These are phyloP conservation scores for Grifola frondosa DNA, from an alignment of 1,284 basidiomycete species.

Conservation along the genomic window DNA sequence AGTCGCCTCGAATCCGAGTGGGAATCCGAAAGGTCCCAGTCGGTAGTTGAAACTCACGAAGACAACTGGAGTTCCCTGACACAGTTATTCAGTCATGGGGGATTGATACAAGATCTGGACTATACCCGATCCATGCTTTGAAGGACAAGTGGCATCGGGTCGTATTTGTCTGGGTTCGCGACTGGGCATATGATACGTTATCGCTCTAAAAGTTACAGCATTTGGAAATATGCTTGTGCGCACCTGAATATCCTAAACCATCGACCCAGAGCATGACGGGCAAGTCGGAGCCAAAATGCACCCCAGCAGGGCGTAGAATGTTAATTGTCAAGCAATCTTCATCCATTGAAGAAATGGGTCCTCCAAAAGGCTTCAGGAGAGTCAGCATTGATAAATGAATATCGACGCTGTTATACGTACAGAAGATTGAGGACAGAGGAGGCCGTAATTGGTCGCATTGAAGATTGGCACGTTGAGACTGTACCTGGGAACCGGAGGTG, in stretches of 20 bases:
- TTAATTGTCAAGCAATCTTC: constrained; percentile 53
- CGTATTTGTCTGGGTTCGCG: too few species aligned
- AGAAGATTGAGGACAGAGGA: constrained; percentile 16
- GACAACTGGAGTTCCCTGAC: constrained; percentile 50
- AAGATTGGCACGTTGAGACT: constrained; percentile 11
- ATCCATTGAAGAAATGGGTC: too few species aligned
- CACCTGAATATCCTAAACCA: constrained; percentile 23
- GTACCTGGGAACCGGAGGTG: constrained; percentile 14
- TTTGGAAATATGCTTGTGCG: too few species aligned
- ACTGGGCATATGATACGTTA: too few species aligned
- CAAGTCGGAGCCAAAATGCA: constrained; percentile 24
- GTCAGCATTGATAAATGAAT: too few species aligned
- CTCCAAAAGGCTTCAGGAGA: too few species aligned
- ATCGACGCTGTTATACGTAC: constrained; percentile 11
- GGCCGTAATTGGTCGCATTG: constrained; percentile 22
- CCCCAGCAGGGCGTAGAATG: constrained; percentile 41
- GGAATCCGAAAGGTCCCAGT: constrained; percentile 48
- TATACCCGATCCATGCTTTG: too few species aligned
- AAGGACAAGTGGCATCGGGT: too few species aligned
- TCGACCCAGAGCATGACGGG: constrained; percentile 40
- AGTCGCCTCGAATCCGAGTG: constrained; percentile 45
- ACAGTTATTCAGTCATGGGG: too few species aligned
- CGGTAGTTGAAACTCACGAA: constrained; percentile 60
- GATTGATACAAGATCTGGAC: too few species aligned
- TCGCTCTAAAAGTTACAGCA: too few species aligned